A percentile compares a stretch with the other conserved stretches of the same genome.
phyloP scores from a whole-genome alignment of 2,329 filamentous ascomycete species.

The Scedosporium boydii region DNA sequence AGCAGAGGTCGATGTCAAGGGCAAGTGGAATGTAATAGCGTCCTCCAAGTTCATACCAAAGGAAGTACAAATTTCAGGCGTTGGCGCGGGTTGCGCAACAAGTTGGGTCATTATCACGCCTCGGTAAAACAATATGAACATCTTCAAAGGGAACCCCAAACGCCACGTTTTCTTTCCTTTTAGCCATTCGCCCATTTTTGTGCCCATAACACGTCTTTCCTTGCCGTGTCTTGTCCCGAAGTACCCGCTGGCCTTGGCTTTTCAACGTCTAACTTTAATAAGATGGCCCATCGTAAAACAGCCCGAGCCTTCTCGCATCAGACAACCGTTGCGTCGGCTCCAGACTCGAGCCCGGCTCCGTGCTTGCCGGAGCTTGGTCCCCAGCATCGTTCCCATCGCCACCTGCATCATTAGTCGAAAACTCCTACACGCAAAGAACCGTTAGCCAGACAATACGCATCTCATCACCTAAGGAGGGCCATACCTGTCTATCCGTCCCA shows the following conservation, averaged over 20 bases:
- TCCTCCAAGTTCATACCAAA: constrained; percentile 44
- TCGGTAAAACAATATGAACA: constrained; percentile 12
- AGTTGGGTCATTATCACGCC: constrained; percentile 56
- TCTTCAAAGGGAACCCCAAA: neutral
- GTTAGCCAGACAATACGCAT: neutral
- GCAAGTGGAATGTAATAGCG: constrained; percentile 57
- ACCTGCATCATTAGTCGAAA: neutral
- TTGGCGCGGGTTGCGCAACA: constrained; percentile 85
- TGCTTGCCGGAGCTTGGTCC: constrained; percentile 16
- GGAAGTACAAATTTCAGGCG: constrained; percentile 40
- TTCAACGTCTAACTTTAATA: neutral
- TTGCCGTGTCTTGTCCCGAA: neutral
- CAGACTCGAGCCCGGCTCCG: constrained; percentile 24
- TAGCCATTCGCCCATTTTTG: neutral
- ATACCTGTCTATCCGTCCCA: constrained; percentile 53
- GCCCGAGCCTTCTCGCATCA: constrained; percentile 44
- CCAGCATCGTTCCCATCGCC: neutral
- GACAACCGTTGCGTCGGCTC: constrained; percentile 68
- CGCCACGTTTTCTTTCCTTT: neutral
- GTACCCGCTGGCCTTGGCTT: neutral
- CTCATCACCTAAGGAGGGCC: constrained; percentile 14
- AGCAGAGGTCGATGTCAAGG: constrained; percentile 58
- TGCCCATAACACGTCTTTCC: neutral
- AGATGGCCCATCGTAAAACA: constrained; percentile 24
- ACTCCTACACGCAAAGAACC: neutral